These are phyloP conservation scores for Wakefieldia striispora DNA, from an alignment of 768 basidiomycete genomes.

Conservation along the genomic window DNA sequence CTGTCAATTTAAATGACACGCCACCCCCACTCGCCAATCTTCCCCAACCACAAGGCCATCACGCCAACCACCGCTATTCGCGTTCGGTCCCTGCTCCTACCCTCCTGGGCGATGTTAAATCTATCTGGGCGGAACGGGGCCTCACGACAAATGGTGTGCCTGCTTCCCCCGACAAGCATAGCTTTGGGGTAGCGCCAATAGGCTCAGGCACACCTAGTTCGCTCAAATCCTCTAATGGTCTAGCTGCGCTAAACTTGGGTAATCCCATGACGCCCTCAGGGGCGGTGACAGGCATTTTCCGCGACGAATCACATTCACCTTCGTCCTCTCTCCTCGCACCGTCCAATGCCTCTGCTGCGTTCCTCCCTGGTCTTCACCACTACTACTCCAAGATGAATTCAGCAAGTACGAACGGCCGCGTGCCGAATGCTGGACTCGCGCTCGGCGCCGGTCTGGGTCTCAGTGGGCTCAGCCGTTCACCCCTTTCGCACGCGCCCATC, in stretches of 20 bases:
- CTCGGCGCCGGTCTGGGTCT: constrained; percentile 22
- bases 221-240: constrained; percentile 44
- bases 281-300: constrained; percentile 23
- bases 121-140: constrained; percentile 74
- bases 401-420: constrained; percentile 27
- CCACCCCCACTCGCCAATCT: constrained; percentile 17
- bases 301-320: constrained; percentile 36
- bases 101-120: constrained; percentile 70
- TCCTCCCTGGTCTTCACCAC: constrained; percentile 69
- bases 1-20: constrained; percentile 19
- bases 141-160: constrained; percentile 30
- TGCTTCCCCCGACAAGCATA: constrained; percentile 36
- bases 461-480: constrained; percentile 29
- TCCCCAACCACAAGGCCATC: constrained; percentile 21
- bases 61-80: constrained; percentile 64
- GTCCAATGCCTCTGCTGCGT: constrained; percentile 80
- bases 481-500: constrained; percentile 27
- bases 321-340: constrained; percentile 46
- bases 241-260: constrained; percentile 26
- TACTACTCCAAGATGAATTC: constrained; percentile 58
- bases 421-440: constrained; percentile 18
- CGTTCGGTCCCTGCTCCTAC: constrained; percentile 80
- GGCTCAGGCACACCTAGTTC: constrained; percentile 50
- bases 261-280: constrained; percentile 6
- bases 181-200: constrained; percentile 23